Conservation (phyloP, 192 early-diverging fungal genomes). For the Coemansia reversa region DNA sequence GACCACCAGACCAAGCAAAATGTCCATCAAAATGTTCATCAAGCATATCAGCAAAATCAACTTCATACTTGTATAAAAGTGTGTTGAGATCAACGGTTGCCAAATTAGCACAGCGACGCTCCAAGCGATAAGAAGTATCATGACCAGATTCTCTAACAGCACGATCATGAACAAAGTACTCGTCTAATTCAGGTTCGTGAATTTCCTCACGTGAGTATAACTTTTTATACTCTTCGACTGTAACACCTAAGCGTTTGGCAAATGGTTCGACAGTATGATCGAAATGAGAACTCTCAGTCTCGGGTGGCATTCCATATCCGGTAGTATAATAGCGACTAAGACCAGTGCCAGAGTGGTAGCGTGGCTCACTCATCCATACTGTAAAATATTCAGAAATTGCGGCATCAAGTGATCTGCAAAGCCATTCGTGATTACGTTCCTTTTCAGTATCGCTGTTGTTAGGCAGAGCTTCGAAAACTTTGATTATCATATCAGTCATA, state of each 20-base stretch:
- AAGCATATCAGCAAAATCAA: constrained; percentile 80
- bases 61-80: constrained; percentile 95
- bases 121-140: constrained; percentile 94
- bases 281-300: constrained; percentile 92
- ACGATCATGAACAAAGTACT: constrained; percentile 96
- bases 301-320: constrained; percentile 94
- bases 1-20: constrained; percentile 42
- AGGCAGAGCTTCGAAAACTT: constrained; percentile 68
- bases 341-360: constrained; percentile 72
- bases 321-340: constrained; percentile 84
- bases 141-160: constrained; percentile 97
- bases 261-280: constrained; percentile 83
- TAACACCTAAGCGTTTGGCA: constrained; percentile 64
- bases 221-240: constrained; percentile 69
- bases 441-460: constrained; percentile 30
- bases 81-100: constrained; percentile 93
- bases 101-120: constrained; percentile 85
- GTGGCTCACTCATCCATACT: constrained; percentile 84
- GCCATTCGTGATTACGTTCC: constrained; percentile 68
- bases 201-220: constrained; percentile 70
- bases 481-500: constrained; percentile 92
- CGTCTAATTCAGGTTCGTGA: constrained; percentile 82
- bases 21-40: constrained; percentile 59
- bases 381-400: constrained; percentile 89
- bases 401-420: constrained; percentile 64